Evolutionary conservation across 257 asterid genomes (phyloP).

Genomic region (Prunella vulgaris): DNA sequence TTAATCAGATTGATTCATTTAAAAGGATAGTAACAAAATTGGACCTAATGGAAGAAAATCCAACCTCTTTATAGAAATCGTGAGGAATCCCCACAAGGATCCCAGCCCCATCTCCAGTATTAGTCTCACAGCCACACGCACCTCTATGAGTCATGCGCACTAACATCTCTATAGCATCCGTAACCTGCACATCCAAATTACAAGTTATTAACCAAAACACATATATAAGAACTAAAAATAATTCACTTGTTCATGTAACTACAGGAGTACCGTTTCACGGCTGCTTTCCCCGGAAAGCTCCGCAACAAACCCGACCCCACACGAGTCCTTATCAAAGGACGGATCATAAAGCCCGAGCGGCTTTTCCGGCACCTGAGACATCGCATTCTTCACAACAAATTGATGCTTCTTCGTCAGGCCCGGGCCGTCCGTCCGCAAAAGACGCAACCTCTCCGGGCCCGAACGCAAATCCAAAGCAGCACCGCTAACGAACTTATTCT

Average conservation of each 20-base stretch:
- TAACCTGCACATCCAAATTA: slow-evolving; percentile 48
- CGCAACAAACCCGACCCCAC: slow-evolving; percentile 98
- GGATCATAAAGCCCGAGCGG: slow-evolving; percentile 96
- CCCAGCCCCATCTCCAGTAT: slow-evolving; percentile 99
- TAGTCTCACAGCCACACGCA: slow-evolving; percentile 97
- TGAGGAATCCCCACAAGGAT: slow-evolving; percentile 96
- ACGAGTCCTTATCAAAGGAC: slow-evolving; percentile 88
- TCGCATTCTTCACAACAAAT: slow-evolving; percentile 51
- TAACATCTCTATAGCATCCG: slow-evolving; percentile 96
- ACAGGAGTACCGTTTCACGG: slow-evolving; percentile 75
- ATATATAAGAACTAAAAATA: background rate
- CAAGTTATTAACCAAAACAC: background rate
- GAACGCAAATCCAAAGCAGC: slow-evolving; percentile 21
- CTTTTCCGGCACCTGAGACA: slow-evolving; percentile 93
- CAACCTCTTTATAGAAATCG: slow-evolving; percentile 81
- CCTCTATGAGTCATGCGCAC: slow-evolving; percentile 96
- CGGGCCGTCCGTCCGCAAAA: slow-evolving; percentile 57
- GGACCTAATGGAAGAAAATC: background rate
- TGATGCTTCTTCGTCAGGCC: slow-evolving; percentile 51
- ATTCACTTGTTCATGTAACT: background rate
- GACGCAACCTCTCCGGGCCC: slow-evolving; percentile 48
- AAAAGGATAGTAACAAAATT: background rate
- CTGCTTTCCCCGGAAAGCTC: slow-evolving; percentile 93
- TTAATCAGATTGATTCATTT: background rate
- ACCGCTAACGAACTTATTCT: slow-evolving; percentile 38